These are phyloP conservation scores for Fusarium cyanostomum DNA, from an alignment of 2,329 filamentous ascomycete species.

Conservation along the genomic window DNA sequence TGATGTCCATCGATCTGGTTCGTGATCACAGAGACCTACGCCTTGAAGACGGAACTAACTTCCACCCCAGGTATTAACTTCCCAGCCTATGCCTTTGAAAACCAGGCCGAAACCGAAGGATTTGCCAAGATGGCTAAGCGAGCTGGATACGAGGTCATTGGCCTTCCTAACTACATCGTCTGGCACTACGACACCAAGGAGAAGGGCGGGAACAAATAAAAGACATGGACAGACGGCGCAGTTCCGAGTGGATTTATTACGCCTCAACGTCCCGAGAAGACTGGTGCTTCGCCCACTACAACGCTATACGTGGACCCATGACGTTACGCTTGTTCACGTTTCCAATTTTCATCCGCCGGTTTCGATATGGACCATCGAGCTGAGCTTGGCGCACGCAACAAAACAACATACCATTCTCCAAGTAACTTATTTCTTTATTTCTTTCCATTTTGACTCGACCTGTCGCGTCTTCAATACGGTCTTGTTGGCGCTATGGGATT, in stretches of 20 bases:
- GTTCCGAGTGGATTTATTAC: constrained; percentile 9
- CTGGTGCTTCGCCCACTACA: constrained; percentile 9
- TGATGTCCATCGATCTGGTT: constrained; percentile 94
- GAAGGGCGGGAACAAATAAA: constrained; percentile 80
- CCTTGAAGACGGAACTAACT: constrained; percentile 36
- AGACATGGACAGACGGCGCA: constrained; percentile 1
- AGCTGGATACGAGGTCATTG: constrained; percentile 91
- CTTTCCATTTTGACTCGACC: constrained; percentile 10
- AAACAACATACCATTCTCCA: constrained; percentile 3
- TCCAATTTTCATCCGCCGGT: constrained; percentile 20
- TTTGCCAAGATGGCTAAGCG: constrained; percentile 99
- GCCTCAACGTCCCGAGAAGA: background rate
- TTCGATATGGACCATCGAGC: constrained; percentile 1
- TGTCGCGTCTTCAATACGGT: constrained; percentile 27
- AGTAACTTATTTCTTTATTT: constrained; percentile 2
- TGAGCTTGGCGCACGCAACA: constrained; percentile 11
- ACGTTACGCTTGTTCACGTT: constrained; percentile 35
- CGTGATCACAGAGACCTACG: constrained; percentile 37
- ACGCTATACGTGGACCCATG: constrained; percentile 21
- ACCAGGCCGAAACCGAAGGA: constrained; percentile 98
- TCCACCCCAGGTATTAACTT: constrained; percentile 85
- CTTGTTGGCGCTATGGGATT: constrained; percentile 33
- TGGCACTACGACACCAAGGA: constrained; percentile 99
- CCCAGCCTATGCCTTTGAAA: constrained; percentile 95
- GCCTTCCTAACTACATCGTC: constrained; percentile 95